Base-by-base conservation (phyloP, 352 stramenopile genomes). In the Elongisporangium prolatum region DNA sequence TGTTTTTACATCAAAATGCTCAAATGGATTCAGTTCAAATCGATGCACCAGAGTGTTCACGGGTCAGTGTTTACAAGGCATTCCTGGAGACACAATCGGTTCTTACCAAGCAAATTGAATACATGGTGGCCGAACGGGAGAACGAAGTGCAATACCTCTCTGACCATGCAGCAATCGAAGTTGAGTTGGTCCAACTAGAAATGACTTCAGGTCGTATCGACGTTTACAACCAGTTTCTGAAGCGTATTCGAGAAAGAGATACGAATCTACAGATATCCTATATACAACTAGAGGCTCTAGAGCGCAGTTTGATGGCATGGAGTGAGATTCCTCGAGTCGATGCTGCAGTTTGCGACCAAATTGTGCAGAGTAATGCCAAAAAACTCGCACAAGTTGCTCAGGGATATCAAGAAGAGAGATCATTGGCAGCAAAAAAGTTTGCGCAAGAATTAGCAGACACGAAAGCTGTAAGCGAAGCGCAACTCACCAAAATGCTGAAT, bases 81-180 rank as follows among this genome's bases (percentile, higher is more conserved):
- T 52, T 68, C 6, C 21, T 68, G 5, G 47, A 21, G 6, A 21
- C 51, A 8, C 57, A 65, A 40, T 40, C 28, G 28, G 8, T 14
- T 40, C 28, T 40, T 40, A 9, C 56, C n/a, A 48, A 72, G 5
- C 50, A 67, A 50, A 48, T 74, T 17, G 25, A 50, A 54, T 28
- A 51, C 18, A 8, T 69, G 14, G 22, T 56, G 5, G 50, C 47
- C 0, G 51, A 75, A 5, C 18, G 64, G 1, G 21, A 59, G 1
- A 49, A 68, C 50, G 61, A 71, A 52, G 16, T 57, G 2, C 47
- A 49, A 0, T 61, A 68, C n/a, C 48, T 83, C 21, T 20, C 57
- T 2, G 64, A 68, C 2, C 56, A 70, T 18, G 57, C 61, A 55
- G 20, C 11, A 21, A 22, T 40, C 28, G 14, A 40, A 8, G 28